These are phyloP conservation scores for Craterostigma plantagineum DNA, from an alignment of 257 asterid species.

Conservation along the genomic window DNA sequence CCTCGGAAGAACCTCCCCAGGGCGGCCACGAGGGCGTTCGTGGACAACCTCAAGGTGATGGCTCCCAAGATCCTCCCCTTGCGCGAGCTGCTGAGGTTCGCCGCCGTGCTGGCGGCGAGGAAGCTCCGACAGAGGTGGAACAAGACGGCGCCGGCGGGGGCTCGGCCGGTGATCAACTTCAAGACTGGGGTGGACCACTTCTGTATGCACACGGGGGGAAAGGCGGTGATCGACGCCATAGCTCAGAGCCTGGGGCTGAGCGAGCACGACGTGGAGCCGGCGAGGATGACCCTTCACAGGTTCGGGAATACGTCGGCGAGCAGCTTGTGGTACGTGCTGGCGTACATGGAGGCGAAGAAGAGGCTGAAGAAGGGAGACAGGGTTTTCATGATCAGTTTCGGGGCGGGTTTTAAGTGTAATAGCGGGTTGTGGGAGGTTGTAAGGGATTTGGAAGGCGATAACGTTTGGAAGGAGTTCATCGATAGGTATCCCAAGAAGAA, in stretches of 20 bases:
- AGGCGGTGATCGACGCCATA: slow-evolving; percentile 2
- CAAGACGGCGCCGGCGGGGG: background rate
- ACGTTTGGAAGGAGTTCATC: slow-evolving; percentile 3
- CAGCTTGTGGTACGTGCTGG: slow-evolving; percentile 3
- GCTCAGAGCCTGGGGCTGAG: slow-evolving; percentile 4
- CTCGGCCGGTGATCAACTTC: slow-evolving; percentile 3
- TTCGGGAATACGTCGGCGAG: slow-evolving; percentile 5
- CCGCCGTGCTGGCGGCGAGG: background rate
- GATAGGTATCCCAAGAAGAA: slow-evolving; percentile 1
- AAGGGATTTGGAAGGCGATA: slow-evolving; percentile 1
- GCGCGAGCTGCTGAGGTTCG: slow-evolving; percentile 1
- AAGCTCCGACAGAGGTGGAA: slow-evolving; percentile 2
- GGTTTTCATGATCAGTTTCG: slow-evolving; percentile 4
- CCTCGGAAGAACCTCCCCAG: slow-evolving; percentile 2
- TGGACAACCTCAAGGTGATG: background rate
- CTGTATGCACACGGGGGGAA: slow-evolving; percentile 3
- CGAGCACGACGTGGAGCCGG: slow-evolving; percentile 4
- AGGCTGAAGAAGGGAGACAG: slow-evolving; percentile 2
- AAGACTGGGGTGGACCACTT: slow-evolving; percentile 3
- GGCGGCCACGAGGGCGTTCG: background rate
- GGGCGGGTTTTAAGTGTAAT: slow-evolving; percentile 3
- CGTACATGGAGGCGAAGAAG: slow-evolving; percentile 2
- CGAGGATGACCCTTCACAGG: slow-evolving; percentile 2
- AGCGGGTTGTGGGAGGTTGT: slow-evolving; percentile 2
- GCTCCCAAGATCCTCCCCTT: slow-evolving; percentile 4